Base-by-base conservation (phyloP, 257 asterid species). In the Ligustrum vulgare region DNA sequence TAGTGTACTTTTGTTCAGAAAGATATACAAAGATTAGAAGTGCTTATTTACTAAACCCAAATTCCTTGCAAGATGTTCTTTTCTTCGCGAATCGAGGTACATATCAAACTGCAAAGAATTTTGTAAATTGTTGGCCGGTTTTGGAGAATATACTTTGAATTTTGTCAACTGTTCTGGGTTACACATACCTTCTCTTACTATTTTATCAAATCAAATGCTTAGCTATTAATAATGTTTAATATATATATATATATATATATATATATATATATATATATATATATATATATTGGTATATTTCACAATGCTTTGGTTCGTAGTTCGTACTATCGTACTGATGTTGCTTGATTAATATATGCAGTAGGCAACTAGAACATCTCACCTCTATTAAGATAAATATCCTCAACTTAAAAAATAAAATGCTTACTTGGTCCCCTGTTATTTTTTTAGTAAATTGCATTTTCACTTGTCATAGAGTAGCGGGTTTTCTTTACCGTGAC, bases 11-110 rank as follows among this genome's bases (percentile, higher is more conserved):
- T 23, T 76, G n/a, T 43, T 39, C 74, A 39, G 69, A 16, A 41
- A 68, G 71, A 68, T 43, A 69, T 45, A 22, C 41, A 66, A 75
- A 47, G 28, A 33, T 23, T 72, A 23, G 8, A 35, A 35, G 39
- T 31, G 72, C 37, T 70, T 63, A 28, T 32, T 71, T 64, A 39
- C n/a, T n/a, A 34, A 39, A 56, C 43, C 58, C 58, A 3, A 1
- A 6, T 49, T 72, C 36, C 15, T 75, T 72, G 47, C 54, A 62
- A 28, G 70, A 28, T 25, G 23, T 69, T 67, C 18, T 47, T 73
- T 28, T n/a, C 35, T 33, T 33, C 5, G 35, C 5, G 5, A 33
- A 33, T 33, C 35, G 51, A 51, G 62, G 25, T 51, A 51, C 62
- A n/a, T 51, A 51, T 51, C 62, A 51, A 16, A 51, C 18, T 51